Evolutionary conservation across 2,329 filamentous ascomycete genomes (phyloP).

Genomic region (Colletotrichum sp.): DNA sequence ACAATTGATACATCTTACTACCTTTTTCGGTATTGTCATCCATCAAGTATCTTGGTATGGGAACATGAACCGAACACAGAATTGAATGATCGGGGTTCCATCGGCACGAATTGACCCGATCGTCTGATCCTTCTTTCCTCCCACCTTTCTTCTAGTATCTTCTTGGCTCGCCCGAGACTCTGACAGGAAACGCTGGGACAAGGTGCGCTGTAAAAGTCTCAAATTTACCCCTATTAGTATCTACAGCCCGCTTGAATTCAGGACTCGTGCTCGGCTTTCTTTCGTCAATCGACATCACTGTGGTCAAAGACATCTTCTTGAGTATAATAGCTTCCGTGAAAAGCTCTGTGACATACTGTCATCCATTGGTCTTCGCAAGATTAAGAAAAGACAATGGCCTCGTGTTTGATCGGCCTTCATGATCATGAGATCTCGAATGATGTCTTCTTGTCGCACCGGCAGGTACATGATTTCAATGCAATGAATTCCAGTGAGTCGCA

Average conservation of each 20-base stretch:
- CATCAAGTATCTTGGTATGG: neutral
- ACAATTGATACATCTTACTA: fast-evolving
- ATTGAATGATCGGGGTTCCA: neutral
- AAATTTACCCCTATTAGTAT: neutral
- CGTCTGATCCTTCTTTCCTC: neutral
- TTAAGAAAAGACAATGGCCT: neutral
- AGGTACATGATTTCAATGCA: neutral
- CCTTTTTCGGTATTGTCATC: neutral
- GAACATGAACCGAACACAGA: neutral
- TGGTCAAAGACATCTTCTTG: neutral
- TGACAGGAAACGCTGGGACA: neutral
- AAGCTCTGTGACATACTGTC: neutral
- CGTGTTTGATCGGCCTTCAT: neutral
- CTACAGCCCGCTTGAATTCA: neutral
- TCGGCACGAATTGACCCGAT: neutral
- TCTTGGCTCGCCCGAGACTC: neutral
- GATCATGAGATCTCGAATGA: neutral
- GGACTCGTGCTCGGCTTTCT: neutral
- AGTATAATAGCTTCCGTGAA: neutral
- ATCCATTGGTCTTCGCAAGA: neutral
- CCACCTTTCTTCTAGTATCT: neutral
- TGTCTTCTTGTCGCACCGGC: fast-evolving
- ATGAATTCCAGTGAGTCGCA: neutral
- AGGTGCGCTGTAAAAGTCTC: fast-evolving
- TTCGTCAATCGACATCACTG: neutral